phyloP scores from a whole-genome alignment of 495 filamentous ascomycete genomes.

The Hyaloscypha variabilis region DNA sequence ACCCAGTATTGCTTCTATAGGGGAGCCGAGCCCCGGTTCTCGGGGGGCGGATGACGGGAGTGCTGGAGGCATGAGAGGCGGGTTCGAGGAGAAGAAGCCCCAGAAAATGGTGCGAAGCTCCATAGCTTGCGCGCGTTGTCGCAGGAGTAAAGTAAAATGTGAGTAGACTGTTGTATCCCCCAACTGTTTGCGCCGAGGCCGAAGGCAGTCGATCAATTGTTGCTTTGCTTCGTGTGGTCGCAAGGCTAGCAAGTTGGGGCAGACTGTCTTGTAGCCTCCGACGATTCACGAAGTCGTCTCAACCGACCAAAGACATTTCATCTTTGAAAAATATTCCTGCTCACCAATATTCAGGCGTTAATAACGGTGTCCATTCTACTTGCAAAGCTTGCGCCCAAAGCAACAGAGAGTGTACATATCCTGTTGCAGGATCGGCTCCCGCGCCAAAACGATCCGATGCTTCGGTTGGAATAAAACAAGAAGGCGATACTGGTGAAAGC shows the following conservation, averaged over 20 bases:
- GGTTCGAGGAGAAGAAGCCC: constrained; percentile 48
- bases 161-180: constrained; percentile 9
- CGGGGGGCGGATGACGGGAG: constrained; percentile 30
- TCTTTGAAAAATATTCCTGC: not conserved
- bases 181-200: no score
- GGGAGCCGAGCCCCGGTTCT: constrained; percentile 16
- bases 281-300: not conserved
- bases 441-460: constrained; percentile 59
- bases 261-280: not conserved
- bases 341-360: constrained; percentile 46
- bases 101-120: constrained; percentile 70
- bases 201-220: no score
- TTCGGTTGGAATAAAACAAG: constrained; percentile 55
- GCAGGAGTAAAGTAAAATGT: constrained; percentile 81
- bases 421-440: constrained; percentile 57
- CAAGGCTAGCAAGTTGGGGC: not conserved
- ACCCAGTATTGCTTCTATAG: constrained; percentile 21
- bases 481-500: constrained; percentile 63
- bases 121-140: constrained; percentile 78
- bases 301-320: not conserved
- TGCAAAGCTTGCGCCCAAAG: constrained; percentile 79
- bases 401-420: constrained; percentile 78
- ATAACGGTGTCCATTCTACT: constrained; percentile 70
- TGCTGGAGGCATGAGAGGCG: constrained; percentile 31
- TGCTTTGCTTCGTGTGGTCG: no score